Base-by-base conservation (phyloP, 345 rosid genomes). In the Raphanus raphanistrum region DNA sequence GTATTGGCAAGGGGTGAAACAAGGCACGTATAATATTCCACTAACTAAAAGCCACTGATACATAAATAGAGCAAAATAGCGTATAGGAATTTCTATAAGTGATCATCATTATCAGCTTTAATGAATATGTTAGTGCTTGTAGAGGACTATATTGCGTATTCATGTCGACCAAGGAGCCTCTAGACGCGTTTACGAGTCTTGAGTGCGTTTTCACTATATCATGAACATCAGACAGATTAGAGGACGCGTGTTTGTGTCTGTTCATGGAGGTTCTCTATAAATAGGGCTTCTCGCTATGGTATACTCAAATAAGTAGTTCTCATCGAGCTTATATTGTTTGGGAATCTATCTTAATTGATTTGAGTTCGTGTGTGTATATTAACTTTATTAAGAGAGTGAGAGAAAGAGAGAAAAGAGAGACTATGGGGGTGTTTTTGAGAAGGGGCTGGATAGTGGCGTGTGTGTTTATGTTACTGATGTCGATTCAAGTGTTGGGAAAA, bases 21-120 rank as follows among this genome's bases (percentile, higher is more conserved):
- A 68, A 72, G 77, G 73, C 77, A 66, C 77, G 77, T 78, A 66
- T 72, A 15, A 45, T 31, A 71, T 66, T 27, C 73, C 77, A 78
- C 81, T 59, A 33, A 66, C 38, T 43, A 36, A 4, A 43, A 72
- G 15, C 33, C 26, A 72, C 69, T 66, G 17, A n/a, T 25, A 38
- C 43, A 52, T 76, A 63, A 75, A 62, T 70, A 33, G 58, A 6
- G 52, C 16, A 62, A 31, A n/a, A 63, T 27, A 68, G 33, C 28
- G 60, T 38, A 70, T 70, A n/a, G 65, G 62, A 41, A 15, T 52
- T 63, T 52, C 58, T 70, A 63, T 3, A 50, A 50, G 75, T 70
- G 58, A 76, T 70, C 57, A 76, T 76, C 55, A 76, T 69, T 36
- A 26, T 60, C 27, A 68, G 79, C 61, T 59, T 76, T 31, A 31